Evolutionary conservation across 345 rosid species (phyloP), one percentile per base, ranked within the genome.

Genomic region (Corchorus capsularis): DNA sequence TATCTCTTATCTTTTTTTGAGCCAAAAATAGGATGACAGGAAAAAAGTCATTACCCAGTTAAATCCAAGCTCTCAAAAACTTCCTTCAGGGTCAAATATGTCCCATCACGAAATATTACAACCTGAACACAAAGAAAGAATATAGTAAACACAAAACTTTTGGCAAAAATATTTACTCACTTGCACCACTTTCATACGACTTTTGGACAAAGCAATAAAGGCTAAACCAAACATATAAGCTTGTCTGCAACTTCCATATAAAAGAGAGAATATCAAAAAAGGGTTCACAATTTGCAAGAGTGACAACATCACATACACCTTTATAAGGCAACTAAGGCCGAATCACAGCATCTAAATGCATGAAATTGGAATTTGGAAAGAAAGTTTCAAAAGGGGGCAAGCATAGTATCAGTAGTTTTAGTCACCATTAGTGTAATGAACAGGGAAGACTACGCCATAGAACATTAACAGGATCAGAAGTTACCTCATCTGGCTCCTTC

Each of bases 401-500:
- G 47, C 47, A 45, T 45, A 7, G 9, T 6, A 7, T 2, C 5
- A 69, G 16, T 46, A 69, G 35, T 34, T 57, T 57, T 57, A 57
- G 62, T 57, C 8, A 14, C 10, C 62, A 57, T 22, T 20, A 57
- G 27, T 10, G 32, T 2, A 3, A 62, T 39, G 14, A 67, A 43
- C 22, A 9, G 11, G 1, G 55, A 67, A 74, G 46, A 50, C n/a
- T 68, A 62, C 15, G 14, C 46, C 56, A 63, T 4, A 11, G 32
- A 20, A 39, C 45, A 75, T 17, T 39, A 39, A 22, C 15, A 54
- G 55, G 35, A 53, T 66, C 15, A 45, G 2, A 54, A 35, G 50
- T 39, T 89, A 96, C 99, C 98, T 96, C 99, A 82, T 91, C 97
- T 4, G 98, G 99, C 80, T 96, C 99, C 82, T 94, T 92, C 85